phyloP scores from a whole-genome alignment of 179 eudicot species.

The Amaranthus tricolor region DNA sequence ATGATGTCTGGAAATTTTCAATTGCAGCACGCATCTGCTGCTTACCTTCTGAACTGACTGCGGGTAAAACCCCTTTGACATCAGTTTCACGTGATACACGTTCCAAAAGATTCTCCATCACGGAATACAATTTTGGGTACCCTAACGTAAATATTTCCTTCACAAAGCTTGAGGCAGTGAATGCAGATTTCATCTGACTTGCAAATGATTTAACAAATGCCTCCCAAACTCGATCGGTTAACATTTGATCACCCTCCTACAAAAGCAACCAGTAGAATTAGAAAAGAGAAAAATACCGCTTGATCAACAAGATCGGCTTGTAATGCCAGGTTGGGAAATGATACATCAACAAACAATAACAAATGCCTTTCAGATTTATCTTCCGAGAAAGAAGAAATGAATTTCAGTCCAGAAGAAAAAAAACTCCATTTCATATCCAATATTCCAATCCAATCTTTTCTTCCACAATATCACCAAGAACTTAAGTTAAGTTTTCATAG shows the following conservation, averaged over 20 bases:
- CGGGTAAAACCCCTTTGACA: conserved; percentile 91
- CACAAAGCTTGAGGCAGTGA: conserved; percentile 88
- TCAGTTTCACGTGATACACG: conserved; percentile 91
- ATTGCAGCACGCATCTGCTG: conserved; percentile 71
- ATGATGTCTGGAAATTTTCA: conserved; percentile 68
- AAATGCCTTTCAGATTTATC: too few species aligned
- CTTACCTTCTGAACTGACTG: conserved; percentile 71
- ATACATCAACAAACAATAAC: not conserved
- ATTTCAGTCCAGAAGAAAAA: not conserved
- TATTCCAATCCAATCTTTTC: not conserved
- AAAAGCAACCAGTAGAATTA: conserved; percentile 25
- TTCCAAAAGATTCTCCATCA: conserved; percentile 76
- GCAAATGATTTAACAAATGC: conserved; percentile 83
- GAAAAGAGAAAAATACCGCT: conserved; percentile 9
- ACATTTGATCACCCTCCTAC: conserved; percentile 80
- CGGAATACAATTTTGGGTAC: conserved; percentile 82
- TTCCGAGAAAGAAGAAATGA: not conserved
- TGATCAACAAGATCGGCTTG: not conserved
- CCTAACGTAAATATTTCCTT: conserved; percentile 80
- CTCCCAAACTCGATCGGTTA: conserved; percentile 94
- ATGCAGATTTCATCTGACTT: conserved; percentile 89
- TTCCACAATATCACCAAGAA: not conserved
- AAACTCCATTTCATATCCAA: not conserved
- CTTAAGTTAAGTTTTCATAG: not conserved
- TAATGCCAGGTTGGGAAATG: not conserved